Conservation (phyloP, 495 filamentous ascomycete genomes). For the Annulohypoxylon moriforme region DNA sequence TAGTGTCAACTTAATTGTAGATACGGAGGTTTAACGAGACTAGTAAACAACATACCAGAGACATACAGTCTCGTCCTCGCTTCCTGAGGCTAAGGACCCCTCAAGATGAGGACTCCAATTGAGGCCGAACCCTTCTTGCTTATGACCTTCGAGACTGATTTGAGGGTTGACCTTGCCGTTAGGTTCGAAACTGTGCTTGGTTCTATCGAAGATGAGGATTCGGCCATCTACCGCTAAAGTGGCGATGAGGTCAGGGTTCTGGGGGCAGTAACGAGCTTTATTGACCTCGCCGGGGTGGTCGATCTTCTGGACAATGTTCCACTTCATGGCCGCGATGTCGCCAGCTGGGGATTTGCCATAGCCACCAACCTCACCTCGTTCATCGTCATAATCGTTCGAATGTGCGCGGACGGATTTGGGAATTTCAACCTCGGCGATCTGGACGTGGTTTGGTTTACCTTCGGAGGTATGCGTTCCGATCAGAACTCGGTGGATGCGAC, state of each 20-base stretch:
- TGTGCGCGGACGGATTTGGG: slow-evolving; percentile 81
- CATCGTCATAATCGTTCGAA: slow-evolving; percentile 86
- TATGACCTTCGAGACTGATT: slow-evolving; percentile 87
- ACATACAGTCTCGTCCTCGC: slow-evolving; percentile 88
- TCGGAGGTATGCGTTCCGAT: slow-evolving; percentile 95
- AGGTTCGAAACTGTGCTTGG: slow-evolving; percentile 84
- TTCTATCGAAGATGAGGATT: slow-evolving; percentile 93
- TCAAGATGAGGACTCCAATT: slow-evolving; percentile 88
- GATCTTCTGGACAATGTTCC: slow-evolving; percentile 93
- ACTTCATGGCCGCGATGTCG: slow-evolving; percentile 73
- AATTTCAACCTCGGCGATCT: slow-evolving; percentile 91
- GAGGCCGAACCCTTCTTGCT: slow-evolving; percentile 91
- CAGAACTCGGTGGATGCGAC: slow-evolving; percentile 88
- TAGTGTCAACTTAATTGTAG: slow-evolving; percentile 21
- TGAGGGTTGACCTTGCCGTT: slow-evolving; percentile 79
- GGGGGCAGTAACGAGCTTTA: slow-evolving; percentile 96
- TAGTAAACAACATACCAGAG: slow-evolving; percentile 74
- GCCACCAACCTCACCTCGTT: slow-evolving; percentile 91
- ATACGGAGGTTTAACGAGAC: not conserved
- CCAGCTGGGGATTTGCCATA: slow-evolving; percentile 75
- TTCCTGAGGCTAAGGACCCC: slow-evolving; percentile 88
- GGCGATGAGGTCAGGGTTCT: slow-evolving; percentile 97
- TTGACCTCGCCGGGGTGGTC: slow-evolving; percentile 97
- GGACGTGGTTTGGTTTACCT: slow-evolving; percentile 88
- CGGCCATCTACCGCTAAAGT: slow-evolving; percentile 89